Evolutionary conservation across 371 early-diverging fungal species (phyloP).

Genomic region (Fennellomyces sp.): DNA sequence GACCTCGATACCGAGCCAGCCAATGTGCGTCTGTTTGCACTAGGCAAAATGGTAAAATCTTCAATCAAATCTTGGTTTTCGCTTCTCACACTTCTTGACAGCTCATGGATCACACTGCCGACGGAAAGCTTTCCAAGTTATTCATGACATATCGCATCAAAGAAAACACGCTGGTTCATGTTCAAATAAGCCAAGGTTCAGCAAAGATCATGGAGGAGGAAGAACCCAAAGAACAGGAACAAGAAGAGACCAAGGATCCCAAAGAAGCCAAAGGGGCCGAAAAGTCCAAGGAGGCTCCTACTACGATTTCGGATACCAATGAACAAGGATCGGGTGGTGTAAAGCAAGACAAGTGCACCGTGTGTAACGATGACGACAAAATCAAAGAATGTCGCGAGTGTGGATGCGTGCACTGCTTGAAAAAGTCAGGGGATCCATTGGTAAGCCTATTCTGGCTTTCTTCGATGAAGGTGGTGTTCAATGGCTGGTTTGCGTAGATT

Average conservation of each 20-base stretch:
- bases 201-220: not conserved
- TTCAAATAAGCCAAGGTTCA: constrained; percentile 7
- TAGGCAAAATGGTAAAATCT: constrained; percentile 34
- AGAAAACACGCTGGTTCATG: constrained; percentile 21
- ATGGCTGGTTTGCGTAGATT: too few species aligned
- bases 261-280: not conserved
- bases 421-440: constrained; percentile 57
- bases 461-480: too few species aligned
- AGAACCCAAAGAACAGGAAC: not conserved
- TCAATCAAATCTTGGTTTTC: too few species aligned
- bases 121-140: constrained; percentile 17
- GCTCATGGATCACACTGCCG: constrained; percentile 22
- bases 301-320: not conserved
- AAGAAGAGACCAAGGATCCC: not conserved
- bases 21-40: constrained; percentile 23
- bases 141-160: constrained; percentile 27
- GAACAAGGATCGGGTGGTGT: not conserved
- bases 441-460: constrained; percentile 19
- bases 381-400: constrained; percentile 46
- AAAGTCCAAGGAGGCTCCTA: not conserved
- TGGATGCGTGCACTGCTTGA: constrained; percentile 54
- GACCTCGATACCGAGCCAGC: not conserved
- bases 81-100: too few species aligned
- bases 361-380: constrained; percentile 55
- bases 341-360: constrained; percentile 10